Conservation (phyloP, 495 filamentous ascomycete species). For the Hypoxylon trugodes region DNA sequence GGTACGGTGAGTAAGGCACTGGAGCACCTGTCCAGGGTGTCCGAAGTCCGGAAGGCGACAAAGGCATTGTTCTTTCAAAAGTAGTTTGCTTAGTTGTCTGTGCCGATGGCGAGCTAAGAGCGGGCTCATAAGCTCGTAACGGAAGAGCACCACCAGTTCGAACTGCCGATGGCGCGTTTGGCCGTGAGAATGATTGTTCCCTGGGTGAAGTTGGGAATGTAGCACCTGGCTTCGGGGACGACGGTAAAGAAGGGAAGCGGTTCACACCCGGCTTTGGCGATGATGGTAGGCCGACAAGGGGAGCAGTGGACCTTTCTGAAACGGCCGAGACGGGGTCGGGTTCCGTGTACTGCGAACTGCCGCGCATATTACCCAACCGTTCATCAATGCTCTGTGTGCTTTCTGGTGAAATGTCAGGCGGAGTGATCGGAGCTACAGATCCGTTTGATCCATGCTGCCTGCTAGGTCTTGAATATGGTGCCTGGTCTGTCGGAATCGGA, state of each 20-base stretch:
- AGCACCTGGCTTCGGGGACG: slow-evolving; percentile 53
- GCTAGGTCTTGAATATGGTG: slow-evolving; percentile 46
- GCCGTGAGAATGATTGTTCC: slow-evolving; percentile 49
- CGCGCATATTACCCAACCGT: slow-evolving; percentile 51
- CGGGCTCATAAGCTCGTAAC: slow-evolving; percentile 68
- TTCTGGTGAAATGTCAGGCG: slow-evolving; percentile 56
- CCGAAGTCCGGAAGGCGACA: slow-evolving; percentile 57
- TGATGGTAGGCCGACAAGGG: slow-evolving; percentile 55
- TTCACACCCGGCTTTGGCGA: slow-evolving; percentile 57
- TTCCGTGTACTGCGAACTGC: slow-evolving; percentile 50
- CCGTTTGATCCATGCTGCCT: slow-evolving; percentile 31
- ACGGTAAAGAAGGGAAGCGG: slow-evolving; percentile 57
- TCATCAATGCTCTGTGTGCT: slow-evolving; percentile 59
- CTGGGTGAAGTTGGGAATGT: slow-evolving; percentile 53
- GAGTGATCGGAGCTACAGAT: slow-evolving; percentile 50
- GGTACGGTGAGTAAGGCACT: slow-evolving; percentile 87
- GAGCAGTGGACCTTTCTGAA: slow-evolving; percentile 51
- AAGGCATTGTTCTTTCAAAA: slow-evolving; percentile 69
- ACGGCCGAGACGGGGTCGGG: slow-evolving; percentile 53
- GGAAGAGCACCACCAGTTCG: slow-evolving; percentile 63
- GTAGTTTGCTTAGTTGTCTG: slow-evolving; percentile 79
- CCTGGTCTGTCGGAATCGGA: slow-evolving; percentile 54
- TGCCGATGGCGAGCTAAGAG: slow-evolving; percentile 56
- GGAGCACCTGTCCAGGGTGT: slow-evolving; percentile 79
- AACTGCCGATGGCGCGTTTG: slow-evolving; percentile 51